phyloP scores from a whole-genome alignment of 768 basidiomycete species.

The Tylopilus rubrobrunneus region DNA sequence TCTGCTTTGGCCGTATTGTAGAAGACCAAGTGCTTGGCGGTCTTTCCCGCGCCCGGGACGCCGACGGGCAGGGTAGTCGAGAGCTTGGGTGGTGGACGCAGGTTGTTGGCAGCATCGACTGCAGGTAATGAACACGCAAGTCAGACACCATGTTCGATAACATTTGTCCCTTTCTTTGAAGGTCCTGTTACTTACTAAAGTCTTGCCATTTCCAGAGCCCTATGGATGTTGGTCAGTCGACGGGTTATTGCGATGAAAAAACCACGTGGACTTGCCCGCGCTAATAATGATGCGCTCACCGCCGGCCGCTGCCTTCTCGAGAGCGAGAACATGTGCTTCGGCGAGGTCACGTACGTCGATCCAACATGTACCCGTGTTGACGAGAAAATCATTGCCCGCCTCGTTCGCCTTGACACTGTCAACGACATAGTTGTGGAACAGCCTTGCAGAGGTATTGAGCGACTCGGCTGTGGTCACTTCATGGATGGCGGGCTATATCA shows the following conservation, averaged over 20 bases:
- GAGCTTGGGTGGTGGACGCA: conserved; percentile 1
- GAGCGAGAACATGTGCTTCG: conserved; percentile 47
- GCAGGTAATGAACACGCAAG: not conserved
- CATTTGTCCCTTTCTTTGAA: not conserved
- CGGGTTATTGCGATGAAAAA: too few relatives aligned
- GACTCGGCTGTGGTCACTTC: conserved; percentile 31
- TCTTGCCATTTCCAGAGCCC: too few relatives aligned
- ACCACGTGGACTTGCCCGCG: conserved; percentile 21
- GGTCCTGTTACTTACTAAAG: conserved; percentile 13
- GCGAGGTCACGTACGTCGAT: conserved; percentile 57
- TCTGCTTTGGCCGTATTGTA: conserved; percentile 15
- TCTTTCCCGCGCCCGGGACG: conserved; percentile 30
- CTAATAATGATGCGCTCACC: conserved; percentile 55
- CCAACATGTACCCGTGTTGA: conserved; percentile 31
- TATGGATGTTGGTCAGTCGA: conserved; percentile 2
- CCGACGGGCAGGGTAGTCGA: conserved; percentile 18
- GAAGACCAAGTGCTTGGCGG: conserved; percentile 20
- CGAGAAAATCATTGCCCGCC: conserved; percentile 23
- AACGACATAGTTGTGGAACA: conserved; percentile 34
- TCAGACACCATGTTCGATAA: not conserved
- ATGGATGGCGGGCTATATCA: conserved; percentile 39
- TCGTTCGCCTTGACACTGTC: conserved; percentile 17
- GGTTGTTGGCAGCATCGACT: conserved; percentile 39
- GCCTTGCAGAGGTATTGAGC: conserved; percentile 39
- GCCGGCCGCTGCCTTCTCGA: conserved; percentile 49